Percentiles rank a stretch among this genome's conserved stretches.
Evolutionary conservation across 2,329 filamentous ascomycete genomes (phyloP).

Genomic region (Alternaria viburni): DNA sequence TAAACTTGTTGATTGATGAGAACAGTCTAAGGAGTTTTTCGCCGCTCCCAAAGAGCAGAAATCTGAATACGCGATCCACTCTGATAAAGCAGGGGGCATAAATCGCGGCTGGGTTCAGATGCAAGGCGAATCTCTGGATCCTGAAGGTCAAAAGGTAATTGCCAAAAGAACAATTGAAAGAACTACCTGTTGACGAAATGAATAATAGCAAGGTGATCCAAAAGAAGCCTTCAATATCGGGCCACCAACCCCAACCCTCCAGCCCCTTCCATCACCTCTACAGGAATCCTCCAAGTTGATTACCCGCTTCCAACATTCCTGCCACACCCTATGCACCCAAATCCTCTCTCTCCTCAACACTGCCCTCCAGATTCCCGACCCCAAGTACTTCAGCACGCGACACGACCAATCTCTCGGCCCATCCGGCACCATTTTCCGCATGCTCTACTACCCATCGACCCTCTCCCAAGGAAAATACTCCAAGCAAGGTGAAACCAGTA

Average conservation of each 20-base stretch:
- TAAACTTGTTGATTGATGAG: background rate
- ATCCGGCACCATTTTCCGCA: slow-evolving; percentile 58
- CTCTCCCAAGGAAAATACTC: slow-evolving; percentile 27
- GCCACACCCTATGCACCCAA: slow-evolving; percentile 73
- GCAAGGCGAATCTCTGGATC: slow-evolving; percentile 87
- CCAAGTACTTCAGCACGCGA: slow-evolving; percentile 66
- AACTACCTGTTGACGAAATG: background rate
- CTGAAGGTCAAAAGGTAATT: slow-evolving; percentile 70
- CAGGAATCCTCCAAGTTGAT: slow-evolving; percentile 66
- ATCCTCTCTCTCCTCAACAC: slow-evolving; percentile 79
- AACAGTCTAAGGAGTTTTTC: slow-evolving; percentile 76
- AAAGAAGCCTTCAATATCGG: slow-evolving; percentile 89
- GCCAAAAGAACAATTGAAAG: rapidly evolving
- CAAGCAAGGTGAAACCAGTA: slow-evolving; percentile 56
- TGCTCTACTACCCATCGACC: slow-evolving; percentile 60
- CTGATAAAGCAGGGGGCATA: slow-evolving; percentile 60
- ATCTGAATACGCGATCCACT: slow-evolving; percentile 73
- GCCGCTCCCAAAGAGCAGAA: slow-evolving; percentile 74
- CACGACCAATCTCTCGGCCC: slow-evolving; percentile 61
- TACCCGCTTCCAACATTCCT: slow-evolving; percentile 70
- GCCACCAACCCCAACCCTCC: slow-evolving; percentile 69
- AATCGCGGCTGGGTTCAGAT: slow-evolving; percentile 90
- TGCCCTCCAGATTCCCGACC: slow-evolving; percentile 66
- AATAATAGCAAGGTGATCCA: slow-evolving; percentile 72
- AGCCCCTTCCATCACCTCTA: slow-evolving; percentile 75